Evolutionary conservation across 192 early-diverging fungal genomes (phyloP).

Genomic region (Linnemannia schmuckeri): DNA sequence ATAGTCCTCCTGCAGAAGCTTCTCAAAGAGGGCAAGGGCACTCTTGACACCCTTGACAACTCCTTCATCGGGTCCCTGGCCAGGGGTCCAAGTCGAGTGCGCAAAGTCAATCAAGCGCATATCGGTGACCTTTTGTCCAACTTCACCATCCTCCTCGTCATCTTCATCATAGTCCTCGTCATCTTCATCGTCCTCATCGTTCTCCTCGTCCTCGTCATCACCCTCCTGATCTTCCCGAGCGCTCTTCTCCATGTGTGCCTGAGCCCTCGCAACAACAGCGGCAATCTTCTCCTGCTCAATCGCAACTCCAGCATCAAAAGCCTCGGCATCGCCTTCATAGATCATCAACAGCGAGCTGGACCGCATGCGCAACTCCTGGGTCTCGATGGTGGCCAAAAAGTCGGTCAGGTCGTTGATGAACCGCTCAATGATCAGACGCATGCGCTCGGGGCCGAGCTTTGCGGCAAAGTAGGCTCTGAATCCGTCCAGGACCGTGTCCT

Average conservation of each 20-base stretch:
- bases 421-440: slow-evolving; percentile 68
- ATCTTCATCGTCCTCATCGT: slow-evolving; percentile 30
- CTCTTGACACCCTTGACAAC: slow-evolving; percentile 76
- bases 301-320: slow-evolving; percentile 64
- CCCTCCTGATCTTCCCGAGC: slow-evolving; percentile 35
- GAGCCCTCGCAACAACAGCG: slow-evolving; percentile 35
- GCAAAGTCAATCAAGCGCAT: slow-evolving; percentile 92
- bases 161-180: slow-evolving; percentile 29
- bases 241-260: slow-evolving; percentile 46
- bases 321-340: slow-evolving; percentile 78
- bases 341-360: slow-evolving; percentile 83
- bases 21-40: slow-evolving; percentile 67
- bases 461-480: slow-evolving; percentile 75
- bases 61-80: slow-evolving; percentile 75
- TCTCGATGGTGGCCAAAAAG: slow-evolving; percentile 66
- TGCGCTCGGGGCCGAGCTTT: slow-evolving; percentile 62
- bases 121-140: slow-evolving; percentile 66
- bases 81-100: slow-evolving; percentile 78
- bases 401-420: slow-evolving; percentile 73
- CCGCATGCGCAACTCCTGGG: slow-evolving; percentile 73
- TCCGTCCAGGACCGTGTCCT: slow-evolving; percentile 67
- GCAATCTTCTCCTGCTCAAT: slow-evolving; percentile 55
- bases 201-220: slow-evolving; percentile 36
- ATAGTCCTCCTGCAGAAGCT: slow-evolving; percentile 51
- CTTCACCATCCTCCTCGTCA: slow-evolving; percentile 56